phyloP scores from a whole-genome alignment of 2,329 filamentous ascomycete genomes.

The Neofusicoccum parvum region DNA sequence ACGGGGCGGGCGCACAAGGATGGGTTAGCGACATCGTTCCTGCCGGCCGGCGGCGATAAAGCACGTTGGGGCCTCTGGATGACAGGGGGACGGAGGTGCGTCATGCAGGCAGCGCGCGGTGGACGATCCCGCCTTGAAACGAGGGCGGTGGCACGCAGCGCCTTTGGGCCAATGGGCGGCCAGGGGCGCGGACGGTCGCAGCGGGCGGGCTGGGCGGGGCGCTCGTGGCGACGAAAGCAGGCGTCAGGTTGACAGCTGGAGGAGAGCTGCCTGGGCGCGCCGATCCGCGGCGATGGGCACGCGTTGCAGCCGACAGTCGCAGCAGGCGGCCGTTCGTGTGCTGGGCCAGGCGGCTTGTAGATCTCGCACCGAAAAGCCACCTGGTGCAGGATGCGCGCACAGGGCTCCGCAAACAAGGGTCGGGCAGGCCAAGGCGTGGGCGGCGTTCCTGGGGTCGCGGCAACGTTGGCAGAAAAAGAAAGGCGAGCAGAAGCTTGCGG shows the following conservation, averaged over 20 bases:
- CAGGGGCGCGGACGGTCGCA: not conserved
- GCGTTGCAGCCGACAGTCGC: conserved; percentile 9
- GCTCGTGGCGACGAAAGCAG: conserved; percentile 17
- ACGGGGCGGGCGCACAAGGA: conserved; percentile 18
- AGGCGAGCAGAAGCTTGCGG: conserved; percentile 3
- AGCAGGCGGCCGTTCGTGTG: conserved; percentile 14
- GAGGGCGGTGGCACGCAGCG: conserved; percentile 17
- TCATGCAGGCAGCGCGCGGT: conserved; percentile 16
- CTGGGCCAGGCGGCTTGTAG: not conserved
- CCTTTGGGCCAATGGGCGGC: conserved; percentile 2
- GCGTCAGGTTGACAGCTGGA: not conserved
- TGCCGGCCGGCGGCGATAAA: conserved; percentile 17
- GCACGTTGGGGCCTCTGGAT: conserved; percentile 12
- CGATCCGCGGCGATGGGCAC: conserved; percentile 13
- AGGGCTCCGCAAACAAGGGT: conserved; percentile 17
- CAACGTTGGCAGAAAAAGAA: conserved; percentile 17
- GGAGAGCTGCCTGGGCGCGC: conserved; percentile 2
- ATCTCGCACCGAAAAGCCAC: conserved; percentile 16
- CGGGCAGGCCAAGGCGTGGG: conserved; percentile 12
- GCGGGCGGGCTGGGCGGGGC: conserved; percentile 13
- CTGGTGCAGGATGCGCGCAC: conserved; percentile 14
- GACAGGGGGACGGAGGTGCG: conserved; percentile 11
- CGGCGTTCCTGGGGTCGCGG: conserved; percentile 17
- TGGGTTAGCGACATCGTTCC: conserved; percentile 1
- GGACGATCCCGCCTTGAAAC: conserved; percentile 18